phyloP scores from a whole-genome alignment of 371 early-diverging fungal genomes.

The Mortierella sp. region DNA sequence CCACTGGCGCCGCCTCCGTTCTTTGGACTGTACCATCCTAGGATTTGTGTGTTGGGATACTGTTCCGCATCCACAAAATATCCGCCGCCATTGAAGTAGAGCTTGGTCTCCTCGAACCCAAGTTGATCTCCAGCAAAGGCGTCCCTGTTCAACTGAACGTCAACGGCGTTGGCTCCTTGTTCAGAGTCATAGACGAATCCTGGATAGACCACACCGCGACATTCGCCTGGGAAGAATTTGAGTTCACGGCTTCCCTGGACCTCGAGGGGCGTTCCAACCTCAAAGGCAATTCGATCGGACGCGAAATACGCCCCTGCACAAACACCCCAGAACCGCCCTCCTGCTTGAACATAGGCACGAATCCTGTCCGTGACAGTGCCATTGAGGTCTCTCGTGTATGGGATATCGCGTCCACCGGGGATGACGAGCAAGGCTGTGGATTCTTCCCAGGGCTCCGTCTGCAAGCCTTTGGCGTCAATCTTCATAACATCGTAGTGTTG shows the following conservation, averaged over 20 bases:
- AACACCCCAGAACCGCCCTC: constrained; percentile 92
- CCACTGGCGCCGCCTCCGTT: neutral
- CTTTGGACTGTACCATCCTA: constrained; percentile 69
- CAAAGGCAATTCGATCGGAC: constrained; percentile 78
- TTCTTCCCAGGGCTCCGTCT: constrained; percentile 87
- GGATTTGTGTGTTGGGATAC: constrained; percentile 56
- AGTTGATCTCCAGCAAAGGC: constrained; percentile 11
- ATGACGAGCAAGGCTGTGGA: constrained; percentile 86
- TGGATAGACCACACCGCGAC: constrained; percentile 78
- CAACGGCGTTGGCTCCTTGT: constrained; percentile 62
- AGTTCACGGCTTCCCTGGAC: constrained; percentile 84
- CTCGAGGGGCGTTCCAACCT: constrained; percentile 71
- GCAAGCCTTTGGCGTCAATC: constrained; percentile 78
- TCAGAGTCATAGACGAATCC: constrained; percentile 88
- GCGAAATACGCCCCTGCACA: constrained; percentile 96
- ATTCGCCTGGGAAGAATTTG: constrained; percentile 77
- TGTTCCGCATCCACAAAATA: constrained; percentile 71
- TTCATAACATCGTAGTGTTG: constrained; percentile 86
- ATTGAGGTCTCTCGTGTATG: constrained; percentile 77
- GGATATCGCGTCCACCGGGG: constrained; percentile 92
- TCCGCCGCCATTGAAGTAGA: constrained; percentile 88
- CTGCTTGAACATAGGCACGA: constrained; percentile 73
- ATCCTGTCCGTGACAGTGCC: constrained; percentile 73
- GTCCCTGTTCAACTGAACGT: constrained; percentile 20
- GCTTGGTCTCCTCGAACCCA: constrained; percentile 25